Base-by-base conservation (phyloP, 148 eudicot genomes). In the Rhododendron ovatum region DNA sequence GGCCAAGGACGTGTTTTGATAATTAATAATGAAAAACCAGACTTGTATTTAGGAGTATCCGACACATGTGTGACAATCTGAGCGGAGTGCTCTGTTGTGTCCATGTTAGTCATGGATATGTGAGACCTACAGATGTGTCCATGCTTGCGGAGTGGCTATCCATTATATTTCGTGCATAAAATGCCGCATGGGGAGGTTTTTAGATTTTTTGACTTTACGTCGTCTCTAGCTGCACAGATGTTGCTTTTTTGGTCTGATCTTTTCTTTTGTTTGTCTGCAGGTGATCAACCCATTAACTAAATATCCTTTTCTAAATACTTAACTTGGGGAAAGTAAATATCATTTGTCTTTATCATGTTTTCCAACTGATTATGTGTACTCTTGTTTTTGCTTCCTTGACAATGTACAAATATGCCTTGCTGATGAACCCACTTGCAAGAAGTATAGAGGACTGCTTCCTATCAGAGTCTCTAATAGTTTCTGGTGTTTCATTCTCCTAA, bases 371-470 rank as follows among this genome's bases (percentile, higher is more conserved):
- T 20, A 75, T 43, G 28, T 3, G 9, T 77, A 77, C 13, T n/a
- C 80, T 59, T 43, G 55, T 37, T 82, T 41, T 41, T 41, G 45
- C 45, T 41, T 41, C 79, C 87, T 85, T 85, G 15, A 85, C 83
- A 78, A 47, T 80, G 63, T 30, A 22, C 78, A 85, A 85, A 57
- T 85, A 85, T 85, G 87, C 87, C 59, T 24, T 79, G 75, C 80
- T 85, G 83, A 85, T 85, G 83, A 85, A 85, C 63, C 99, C 99
- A 0, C 96, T 96, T 50, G 98, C 99, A 5, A 92, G 95, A 96
- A 85, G 98, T 90, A 91, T 96, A 30, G 98, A 96, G 92, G 99
- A 89, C 80, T 96, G 93, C 91, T 95, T 82, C 99, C 98, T 26
- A 75, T 86, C 95, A 78, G 89, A 91, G 85, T 84, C 82, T 61